A percentile compares a stretch with the other conserved stretches of the same genome.
Evolutionary conservation across 768 basidiomycete species (phyloP).

Genomic region (Trametes meyenii): DNA sequence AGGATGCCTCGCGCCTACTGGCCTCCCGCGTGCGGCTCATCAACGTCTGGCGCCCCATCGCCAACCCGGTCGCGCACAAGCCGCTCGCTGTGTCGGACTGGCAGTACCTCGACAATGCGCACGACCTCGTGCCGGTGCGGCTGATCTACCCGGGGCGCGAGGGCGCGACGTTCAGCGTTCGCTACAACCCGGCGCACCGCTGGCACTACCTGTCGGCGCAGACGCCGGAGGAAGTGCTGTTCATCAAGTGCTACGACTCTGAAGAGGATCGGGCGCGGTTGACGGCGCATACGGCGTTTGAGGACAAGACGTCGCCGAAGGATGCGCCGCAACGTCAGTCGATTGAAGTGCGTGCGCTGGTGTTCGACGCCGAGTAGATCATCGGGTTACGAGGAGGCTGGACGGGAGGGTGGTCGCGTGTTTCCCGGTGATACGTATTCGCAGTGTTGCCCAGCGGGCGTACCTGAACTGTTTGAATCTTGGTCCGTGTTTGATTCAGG

Average conservation of each 20-base stretch:
- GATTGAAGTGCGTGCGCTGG: slow-evolving; percentile 42
- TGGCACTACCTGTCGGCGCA: slow-evolving; percentile 42
- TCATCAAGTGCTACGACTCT: slow-evolving; percentile 47
- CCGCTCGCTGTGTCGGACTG: slow-evolving; percentile 45
- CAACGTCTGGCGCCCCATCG: slow-evolving; percentile 49
- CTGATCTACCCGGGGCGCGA: slow-evolving; percentile 38
- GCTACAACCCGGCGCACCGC: slow-evolving; percentile 36
- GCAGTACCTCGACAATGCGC: slow-evolving; percentile 36
- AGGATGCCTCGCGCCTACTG: slow-evolving; percentile 45
- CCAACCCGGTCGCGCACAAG: slow-evolving; percentile 39
- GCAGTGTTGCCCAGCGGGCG: too few species aligned
- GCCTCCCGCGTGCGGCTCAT: slow-evolving; percentile 44
- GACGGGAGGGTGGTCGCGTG: too few species aligned
- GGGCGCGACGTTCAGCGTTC: slow-evolving; percentile 38
- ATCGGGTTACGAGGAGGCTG: neutral
- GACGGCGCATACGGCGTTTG: slow-evolving; percentile 42
- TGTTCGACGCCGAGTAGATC: slow-evolving; percentile 37
- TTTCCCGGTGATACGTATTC: too few species aligned
- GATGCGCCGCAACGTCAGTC: slow-evolving; percentile 39
- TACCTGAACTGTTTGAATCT: too few species aligned
- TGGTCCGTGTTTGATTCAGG: too few species aligned
- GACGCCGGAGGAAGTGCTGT: slow-evolving; percentile 41
- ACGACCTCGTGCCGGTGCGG: slow-evolving; percentile 39
- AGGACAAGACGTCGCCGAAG: slow-evolving; percentile 33
- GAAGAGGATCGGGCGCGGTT: slow-evolving; percentile 37